phyloP scores from a whole-genome alignment of 352 stramenopile species.

The Phytophthora fragariae region DNA sequence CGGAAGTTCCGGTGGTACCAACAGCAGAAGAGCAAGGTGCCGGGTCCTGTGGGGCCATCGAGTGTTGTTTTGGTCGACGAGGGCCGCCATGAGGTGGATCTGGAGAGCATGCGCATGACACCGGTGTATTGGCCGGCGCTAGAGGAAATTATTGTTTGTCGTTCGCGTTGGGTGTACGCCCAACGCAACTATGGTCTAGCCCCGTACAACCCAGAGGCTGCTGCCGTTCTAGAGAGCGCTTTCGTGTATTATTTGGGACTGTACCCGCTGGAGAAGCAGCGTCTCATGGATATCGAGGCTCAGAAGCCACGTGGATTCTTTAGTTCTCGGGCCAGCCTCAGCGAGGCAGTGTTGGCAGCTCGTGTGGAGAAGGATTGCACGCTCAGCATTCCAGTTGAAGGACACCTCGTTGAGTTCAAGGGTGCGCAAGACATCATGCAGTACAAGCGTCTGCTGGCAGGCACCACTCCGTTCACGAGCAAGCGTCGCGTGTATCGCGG shows the following conservation, averaged over 20 bases:
- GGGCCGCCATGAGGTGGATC: slow-evolving; percentile 80
- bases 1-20: slow-evolving; percentile 75
- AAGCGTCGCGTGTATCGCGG: slow-evolving; percentile 82
- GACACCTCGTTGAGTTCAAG: slow-evolving; percentile 87
- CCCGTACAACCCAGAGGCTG: slow-evolving; percentile 72
- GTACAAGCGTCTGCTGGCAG: slow-evolving; percentile 80
- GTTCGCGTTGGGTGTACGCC: slow-evolving; percentile 82
- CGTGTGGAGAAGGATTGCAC: slow-evolving; percentile 57
- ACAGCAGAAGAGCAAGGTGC: slow-evolving; percentile 46
- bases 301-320: slow-evolving; percentile 61
- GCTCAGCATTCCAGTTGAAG: slow-evolving; percentile 77
- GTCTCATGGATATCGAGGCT: slow-evolving; percentile 55
- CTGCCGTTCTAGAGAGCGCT: slow-evolving; percentile 57
- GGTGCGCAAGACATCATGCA: slow-evolving; percentile 80
- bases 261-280: slow-evolving; percentile 71
- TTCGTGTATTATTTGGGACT: slow-evolving; percentile 83
- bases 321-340: slow-evolving; percentile 43
- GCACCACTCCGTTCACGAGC: slow-evolving; percentile 83
- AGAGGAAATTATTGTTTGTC: slow-evolving; percentile 73
- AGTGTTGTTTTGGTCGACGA: slow-evolving; percentile 82
- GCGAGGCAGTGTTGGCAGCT: slow-evolving; percentile 37
- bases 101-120: slow-evolving; percentile 82
- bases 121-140: slow-evolving; percentile 83
- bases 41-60: slow-evolving; percentile 47
- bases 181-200: slow-evolving; percentile 85